Percentiles rank a stretch among this genome's conserved stretches.
Evolutionary conservation across 2,329 filamentous ascomycete genomes (phyloP).

Genomic region (Trichocomaceae sp.): DNA sequence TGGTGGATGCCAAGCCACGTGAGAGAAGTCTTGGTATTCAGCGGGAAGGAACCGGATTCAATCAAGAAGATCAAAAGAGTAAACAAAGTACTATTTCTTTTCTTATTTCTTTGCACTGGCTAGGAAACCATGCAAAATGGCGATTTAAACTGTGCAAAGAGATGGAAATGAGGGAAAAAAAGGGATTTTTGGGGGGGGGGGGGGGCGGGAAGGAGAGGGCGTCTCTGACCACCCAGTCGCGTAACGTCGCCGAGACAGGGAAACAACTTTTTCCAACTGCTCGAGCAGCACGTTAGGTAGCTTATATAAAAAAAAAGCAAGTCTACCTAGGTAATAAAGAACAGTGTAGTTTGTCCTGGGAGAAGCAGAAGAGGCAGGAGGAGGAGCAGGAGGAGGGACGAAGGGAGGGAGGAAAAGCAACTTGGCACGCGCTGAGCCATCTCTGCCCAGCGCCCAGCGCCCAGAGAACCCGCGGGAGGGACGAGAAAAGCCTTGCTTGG

Average conservation of each 20-base stretch:
- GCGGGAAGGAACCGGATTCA: slow-evolving; percentile 11
- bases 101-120: not conserved
- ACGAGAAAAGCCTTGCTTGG: slow-evolving; percentile 29
- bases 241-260: slow-evolving; percentile 5
- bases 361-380: slow-evolving; percentile 2
- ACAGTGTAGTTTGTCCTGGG: no score
- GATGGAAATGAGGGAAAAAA: slow-evolving; percentile 6
- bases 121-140: not conserved
- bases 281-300: no score
- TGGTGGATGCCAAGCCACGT: slow-evolving; percentile 19
- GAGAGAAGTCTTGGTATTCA: slow-evolving; percentile 18
- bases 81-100: not conserved
- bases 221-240: slow-evolving; percentile 13
- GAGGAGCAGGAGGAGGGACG: slow-evolving; percentile 1
- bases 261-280: not conserved
- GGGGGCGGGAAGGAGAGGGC: no score
- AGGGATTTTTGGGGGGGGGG: slow-evolving; percentile 4
- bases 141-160: not conserved
- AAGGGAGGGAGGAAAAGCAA: slow-evolving; percentile 7
- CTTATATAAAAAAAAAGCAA: not conserved
- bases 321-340: no score
- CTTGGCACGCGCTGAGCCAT: slow-evolving; percentile 25
- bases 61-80: slow-evolving; percentile 13
- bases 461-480: slow-evolving; percentile 30
- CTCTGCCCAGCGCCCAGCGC: slow-evolving; percentile 35